Conservation (phyloP, 176 grass and related monocot species). For the Avena atlantica region DNA sequence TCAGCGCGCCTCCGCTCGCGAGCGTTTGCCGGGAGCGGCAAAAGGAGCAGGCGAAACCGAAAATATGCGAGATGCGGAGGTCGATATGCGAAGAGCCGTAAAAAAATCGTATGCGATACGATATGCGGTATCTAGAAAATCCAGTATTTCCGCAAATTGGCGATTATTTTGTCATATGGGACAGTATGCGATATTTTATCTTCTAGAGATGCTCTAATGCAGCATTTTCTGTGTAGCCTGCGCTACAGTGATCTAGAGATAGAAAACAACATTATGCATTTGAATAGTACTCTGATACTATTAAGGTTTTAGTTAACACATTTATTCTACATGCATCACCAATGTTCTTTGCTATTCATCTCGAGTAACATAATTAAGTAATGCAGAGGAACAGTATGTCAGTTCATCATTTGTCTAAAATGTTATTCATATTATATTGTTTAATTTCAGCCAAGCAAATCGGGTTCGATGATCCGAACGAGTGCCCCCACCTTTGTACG, state of each 20-base stretch:
- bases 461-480: conserved; percentile 59
- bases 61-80: too few species aligned
- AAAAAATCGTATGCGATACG: too few species aligned
- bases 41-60: too few species aligned
- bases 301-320: neutral
- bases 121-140: too few species aligned
- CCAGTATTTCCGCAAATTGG: too few species aligned
- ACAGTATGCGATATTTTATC: too few species aligned
- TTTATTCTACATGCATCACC: neutral
- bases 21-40: too few species aligned
- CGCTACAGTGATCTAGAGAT: neutral
- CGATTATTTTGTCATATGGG: too few species aligned
- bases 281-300: neutral
- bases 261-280: neutral
- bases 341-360: neutral
- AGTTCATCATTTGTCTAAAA: neutral
- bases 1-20: too few species aligned
- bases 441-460: conserved; percentile 73
- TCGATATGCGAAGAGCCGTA: too few species aligned
- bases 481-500: conserved; percentile 73
- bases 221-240: neutral
- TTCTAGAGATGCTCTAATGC: neutral
- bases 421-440: too few species aligned
- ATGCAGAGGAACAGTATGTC: neutral
- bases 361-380: neutral